These are phyloP conservation scores for Cordyceps javanica DNA, from an alignment of 2,329 filamentous ascomycete species.

Conservation along the genomic window DNA sequence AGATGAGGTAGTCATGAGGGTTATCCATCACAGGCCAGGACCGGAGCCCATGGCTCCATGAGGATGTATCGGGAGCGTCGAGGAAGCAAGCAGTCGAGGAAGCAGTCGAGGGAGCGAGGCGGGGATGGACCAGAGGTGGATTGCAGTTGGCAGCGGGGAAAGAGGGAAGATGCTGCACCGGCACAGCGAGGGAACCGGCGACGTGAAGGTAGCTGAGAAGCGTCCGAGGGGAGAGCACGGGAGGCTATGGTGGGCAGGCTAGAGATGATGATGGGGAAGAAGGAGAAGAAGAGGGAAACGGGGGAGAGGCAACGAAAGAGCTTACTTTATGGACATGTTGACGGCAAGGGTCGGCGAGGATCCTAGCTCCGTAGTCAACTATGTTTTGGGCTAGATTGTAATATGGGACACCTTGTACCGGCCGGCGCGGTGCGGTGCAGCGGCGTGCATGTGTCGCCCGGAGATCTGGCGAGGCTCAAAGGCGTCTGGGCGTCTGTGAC, in stretches of 20 bases:
- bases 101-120: constrained; percentile 4
- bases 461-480: constrained; percentile 10
- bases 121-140: constrained; percentile 8
- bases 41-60: constrained; percentile 29
- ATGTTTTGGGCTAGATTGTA: constrained; percentile 13
- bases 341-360: constrained; percentile 25
- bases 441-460: constrained; percentile 5
- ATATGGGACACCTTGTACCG: constrained; percentile 9
- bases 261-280: constrained; percentile 10
- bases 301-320: constrained; percentile 14
- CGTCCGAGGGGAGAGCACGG: constrained; percentile 11
- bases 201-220: constrained; percentile 19
- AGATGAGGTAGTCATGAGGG: constrained; percentile 35
- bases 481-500: constrained; percentile 10
- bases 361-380: constrained; percentile 25
- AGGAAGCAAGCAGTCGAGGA: constrained; percentile 17
- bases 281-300: constrained; percentile 4
- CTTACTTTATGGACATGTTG: constrained; percentile 52
- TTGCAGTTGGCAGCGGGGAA: constrained; percentile 1
- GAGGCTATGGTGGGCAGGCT: constrained; percentile 6
- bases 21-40: constrained; percentile 33
- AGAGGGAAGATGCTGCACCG: neutral
- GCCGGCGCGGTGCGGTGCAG: neutral
- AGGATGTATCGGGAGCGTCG: constrained; percentile 14
- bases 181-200: constrained; percentile 15